Evolutionary conservation across 192 early-diverging fungal species (phyloP).

Genomic region (Geranomyces variabilis): DNA sequence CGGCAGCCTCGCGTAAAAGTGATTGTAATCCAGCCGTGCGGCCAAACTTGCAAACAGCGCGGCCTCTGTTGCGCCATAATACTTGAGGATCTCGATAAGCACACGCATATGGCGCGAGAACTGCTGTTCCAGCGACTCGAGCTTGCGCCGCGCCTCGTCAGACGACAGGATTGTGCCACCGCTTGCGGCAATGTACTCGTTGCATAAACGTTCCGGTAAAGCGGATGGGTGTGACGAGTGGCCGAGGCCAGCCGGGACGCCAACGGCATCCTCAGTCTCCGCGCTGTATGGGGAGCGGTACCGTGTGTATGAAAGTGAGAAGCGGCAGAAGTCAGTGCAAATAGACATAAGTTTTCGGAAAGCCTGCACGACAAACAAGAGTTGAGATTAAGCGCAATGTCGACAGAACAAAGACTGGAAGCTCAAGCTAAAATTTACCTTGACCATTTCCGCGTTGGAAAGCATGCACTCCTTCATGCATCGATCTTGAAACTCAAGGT

Average conservation of each 20-base stretch:
- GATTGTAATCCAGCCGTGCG: constrained; percentile 74
- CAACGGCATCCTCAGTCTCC: constrained; percentile 33
- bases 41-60: constrained; percentile 67
- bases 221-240: constrained; percentile 29
- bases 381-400: background rate
- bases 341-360: constrained; percentile 65
- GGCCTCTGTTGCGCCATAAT: constrained; percentile 72
- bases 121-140: constrained; percentile 61
- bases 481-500: constrained; percentile 81
- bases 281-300: constrained; percentile 17
- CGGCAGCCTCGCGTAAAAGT: constrained; percentile 61
- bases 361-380: too few relatives aligned
- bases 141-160: constrained; percentile 46
- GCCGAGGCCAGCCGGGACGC: background rate
- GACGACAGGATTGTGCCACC: constrained; percentile 22
- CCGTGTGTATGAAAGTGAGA: constrained; percentile 58
- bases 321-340: constrained; percentile 61
- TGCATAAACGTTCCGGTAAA: constrained; percentile 8
- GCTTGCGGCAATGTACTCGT: constrained; percentile 21
- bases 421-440: constrained; percentile 50
- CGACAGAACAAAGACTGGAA: background rate
- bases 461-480: constrained; percentile 92
- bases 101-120: constrained; percentile 70
- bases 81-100: constrained; percentile 78
- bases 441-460: constrained; percentile 78